Evolutionary conservation across 202 grass and related monocot species (phyloP).

Genomic region (Eragrostis tef): DNA sequence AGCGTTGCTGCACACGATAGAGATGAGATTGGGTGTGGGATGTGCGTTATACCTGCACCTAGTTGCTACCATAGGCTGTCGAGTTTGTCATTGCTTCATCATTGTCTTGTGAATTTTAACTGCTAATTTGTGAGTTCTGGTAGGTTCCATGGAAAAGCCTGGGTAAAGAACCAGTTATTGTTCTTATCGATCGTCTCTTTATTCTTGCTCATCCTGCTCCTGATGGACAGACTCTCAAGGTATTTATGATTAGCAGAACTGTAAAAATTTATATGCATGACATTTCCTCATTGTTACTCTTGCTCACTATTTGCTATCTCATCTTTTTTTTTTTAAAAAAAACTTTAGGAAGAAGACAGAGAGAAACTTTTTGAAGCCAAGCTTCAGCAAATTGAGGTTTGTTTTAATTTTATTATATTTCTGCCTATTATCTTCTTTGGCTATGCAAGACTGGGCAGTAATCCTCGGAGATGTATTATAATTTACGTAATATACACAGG

Average conservation of each 20-base stretch:
- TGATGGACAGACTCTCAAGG: slow-evolving; percentile 80
- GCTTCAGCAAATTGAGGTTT: slow-evolving; percentile 97
- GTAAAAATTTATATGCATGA: slow-evolving; percentile 37
- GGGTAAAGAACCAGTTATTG: slow-evolving; percentile 96
- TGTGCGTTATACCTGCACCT: background rate
- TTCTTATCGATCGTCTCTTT: slow-evolving; percentile 91
- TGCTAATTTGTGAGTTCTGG: slow-evolving; percentile 46
- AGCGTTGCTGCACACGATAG: background rate
- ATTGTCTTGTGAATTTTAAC: slow-evolving; percentile 37
- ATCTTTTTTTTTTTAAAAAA: slow-evolving; percentile 23
- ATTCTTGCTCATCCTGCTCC: slow-evolving; percentile 92
- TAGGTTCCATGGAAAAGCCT: slow-evolving; percentile 98
- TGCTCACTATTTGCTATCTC: slow-evolving; percentile 32
- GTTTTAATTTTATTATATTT: slow-evolving; percentile 16
- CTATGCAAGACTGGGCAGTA: background rate
- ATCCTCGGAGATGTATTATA: slow-evolving; percentile 1
- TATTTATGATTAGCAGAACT: slow-evolving; percentile 39
- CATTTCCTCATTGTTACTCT: slow-evolving; percentile 26
- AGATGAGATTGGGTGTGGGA: background rate
- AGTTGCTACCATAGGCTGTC: background rate
- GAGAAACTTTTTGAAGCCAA: slow-evolving; percentile 97
- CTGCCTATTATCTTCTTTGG: slow-evolving; percentile 12
- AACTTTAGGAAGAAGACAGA: slow-evolving; percentile 78
- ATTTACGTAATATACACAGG: slow-evolving; percentile 33
- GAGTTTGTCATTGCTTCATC: slow-evolving; percentile 1